Conservation (phyloP, 2,329 filamentous ascomycete genomes). For the Apiospora aurea region DNA sequence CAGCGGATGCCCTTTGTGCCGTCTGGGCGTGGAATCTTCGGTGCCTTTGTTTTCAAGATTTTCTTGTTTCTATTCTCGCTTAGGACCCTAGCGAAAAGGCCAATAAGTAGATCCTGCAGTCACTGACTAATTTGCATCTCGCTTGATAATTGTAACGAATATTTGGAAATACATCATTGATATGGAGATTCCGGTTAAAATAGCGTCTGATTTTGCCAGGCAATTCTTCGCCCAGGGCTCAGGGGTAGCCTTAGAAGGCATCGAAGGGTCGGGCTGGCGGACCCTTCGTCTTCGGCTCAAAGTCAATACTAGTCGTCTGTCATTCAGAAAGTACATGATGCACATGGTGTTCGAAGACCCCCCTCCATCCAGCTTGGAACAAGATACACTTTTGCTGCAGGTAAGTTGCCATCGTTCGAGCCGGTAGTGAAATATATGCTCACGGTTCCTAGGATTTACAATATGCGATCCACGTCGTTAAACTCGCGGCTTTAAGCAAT, state of each 20-base stretch:
- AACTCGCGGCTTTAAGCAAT: not conserved
- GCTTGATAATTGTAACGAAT: not conserved
- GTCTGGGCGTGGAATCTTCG: not conserved
- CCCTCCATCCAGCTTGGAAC: not conserved
- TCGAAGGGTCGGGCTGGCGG: not conserved
- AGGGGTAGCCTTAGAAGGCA: not conserved
- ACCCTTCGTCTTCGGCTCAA: not conserved
- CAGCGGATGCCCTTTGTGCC: not conserved
- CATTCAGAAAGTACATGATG: not conserved
- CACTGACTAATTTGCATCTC: not conserved
- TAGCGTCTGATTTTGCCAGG: not conserved
- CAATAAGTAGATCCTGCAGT: not conserved
- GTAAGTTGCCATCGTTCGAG: not conserved
- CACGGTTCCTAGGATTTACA: not conserved
- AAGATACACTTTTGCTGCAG: not conserved
- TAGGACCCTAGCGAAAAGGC: not conserved
- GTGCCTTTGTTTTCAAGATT: not conserved
- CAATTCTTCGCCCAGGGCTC: not conserved
- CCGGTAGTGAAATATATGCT: not conserved
- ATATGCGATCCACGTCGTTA: not conserved
- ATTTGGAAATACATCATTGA: not conserved
- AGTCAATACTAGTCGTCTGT: not conserved
- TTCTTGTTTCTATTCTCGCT: not conserved
- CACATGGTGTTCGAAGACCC: not conserved
- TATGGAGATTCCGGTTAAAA: not conserved